These are phyloP conservation scores for Clarkia xantiana DNA, from an alignment of 345 rosid genomes.

Conservation along the genomic window DNA sequence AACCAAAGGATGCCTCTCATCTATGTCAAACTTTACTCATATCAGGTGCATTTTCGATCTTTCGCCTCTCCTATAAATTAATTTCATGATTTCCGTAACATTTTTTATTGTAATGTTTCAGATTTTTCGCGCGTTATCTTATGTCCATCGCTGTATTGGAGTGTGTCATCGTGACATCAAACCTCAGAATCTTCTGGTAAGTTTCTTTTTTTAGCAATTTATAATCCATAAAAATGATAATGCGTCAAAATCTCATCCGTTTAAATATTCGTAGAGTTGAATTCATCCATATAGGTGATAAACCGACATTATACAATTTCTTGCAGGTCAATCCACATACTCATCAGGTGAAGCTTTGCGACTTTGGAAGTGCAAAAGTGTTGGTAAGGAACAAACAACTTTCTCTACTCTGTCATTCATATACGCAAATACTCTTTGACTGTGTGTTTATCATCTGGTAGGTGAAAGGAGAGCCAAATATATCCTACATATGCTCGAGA, in stretches of 20 bases:
- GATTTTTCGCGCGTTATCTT: conserved; percentile 12
- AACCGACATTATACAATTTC: background rate
- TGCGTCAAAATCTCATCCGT: background rate
- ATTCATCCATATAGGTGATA: no score
- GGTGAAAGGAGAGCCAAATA: conserved; percentile 19
- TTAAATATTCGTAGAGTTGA: no score
- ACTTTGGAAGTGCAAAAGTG: conserved; percentile 21
- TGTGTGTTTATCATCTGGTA: conserved; percentile 1
- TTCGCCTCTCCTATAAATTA: background rate
- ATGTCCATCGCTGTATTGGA: conserved; percentile 12
- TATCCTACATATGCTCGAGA: conserved; percentile 18
- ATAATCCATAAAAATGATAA: no score
- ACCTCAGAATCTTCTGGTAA: conserved; percentile 17
- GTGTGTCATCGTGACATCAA: conserved; percentile 17
- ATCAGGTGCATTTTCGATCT: conserved; percentile 8
- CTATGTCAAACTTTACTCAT: conserved; percentile 15
- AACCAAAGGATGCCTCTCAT: conserved; percentile 16
- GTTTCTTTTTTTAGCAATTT: no score
- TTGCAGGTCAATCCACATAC: conserved; percentile 17
- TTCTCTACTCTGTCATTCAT: background rate
- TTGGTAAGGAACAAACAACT: conserved; percentile 7
- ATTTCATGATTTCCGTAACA: background rate
- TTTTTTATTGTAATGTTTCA: background rate
- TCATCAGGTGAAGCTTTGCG: conserved; percentile 17
- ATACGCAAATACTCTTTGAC: background rate